A percentile compares a stretch with the other conserved stretches of the same genome.
These are phyloP conservation scores for Cystobasidium sp. DNA, from an alignment of 1,284 basidiomycete genomes.

Conservation along the genomic window DNA sequence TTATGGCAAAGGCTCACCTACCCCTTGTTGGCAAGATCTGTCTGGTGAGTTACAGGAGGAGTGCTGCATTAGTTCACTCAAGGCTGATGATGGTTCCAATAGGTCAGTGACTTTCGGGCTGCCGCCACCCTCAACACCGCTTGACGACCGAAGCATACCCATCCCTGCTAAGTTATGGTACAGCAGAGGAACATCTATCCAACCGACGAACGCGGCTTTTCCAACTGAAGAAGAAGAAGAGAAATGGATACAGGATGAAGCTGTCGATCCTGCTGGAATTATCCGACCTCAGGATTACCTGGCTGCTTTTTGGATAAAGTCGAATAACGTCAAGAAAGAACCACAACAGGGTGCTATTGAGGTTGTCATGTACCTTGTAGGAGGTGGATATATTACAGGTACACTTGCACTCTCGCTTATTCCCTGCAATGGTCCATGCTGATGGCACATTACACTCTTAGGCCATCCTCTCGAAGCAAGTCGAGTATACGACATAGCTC, in stretches of 20 bases:
- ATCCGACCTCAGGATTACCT: slow-evolving; percentile 38
- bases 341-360: slow-evolving; percentile 14
- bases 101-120: slow-evolving; percentile 41
- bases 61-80: too few relatives aligned
- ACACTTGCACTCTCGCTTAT: too few relatives aligned
- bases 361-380: slow-evolving; percentile 49
- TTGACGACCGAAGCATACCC: slow-evolving; percentile 12
- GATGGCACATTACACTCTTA: too few relatives aligned
- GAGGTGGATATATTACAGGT: slow-evolving; percentile 48
- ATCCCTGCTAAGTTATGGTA: slow-evolving; percentile 21
- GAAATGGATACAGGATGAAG: slow-evolving; percentile 46
- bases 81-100: background rate
- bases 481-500: slow-evolving; percentile 48
- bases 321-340: background rate
- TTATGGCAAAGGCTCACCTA: slow-evolving; percentile 46
- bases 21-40: slow-evolving; percentile 46
- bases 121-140: slow-evolving; percentile 6
- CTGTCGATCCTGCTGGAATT: slow-evolving; percentile 40
- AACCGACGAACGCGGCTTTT: slow-evolving; percentile 23
- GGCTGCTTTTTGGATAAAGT: slow-evolving; percentile 50
- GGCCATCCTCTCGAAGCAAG: slow-evolving; percentile 48
- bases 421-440: too few relatives aligned
- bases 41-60: too few relatives aligned
- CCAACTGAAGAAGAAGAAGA: slow-evolving; percentile 8
- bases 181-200: slow-evolving; percentile 25